These are phyloP conservation scores for Aristolochia fimbriata DNA, from an alignment of 164 flowering plant genomes.

Conservation along the genomic window DNA sequence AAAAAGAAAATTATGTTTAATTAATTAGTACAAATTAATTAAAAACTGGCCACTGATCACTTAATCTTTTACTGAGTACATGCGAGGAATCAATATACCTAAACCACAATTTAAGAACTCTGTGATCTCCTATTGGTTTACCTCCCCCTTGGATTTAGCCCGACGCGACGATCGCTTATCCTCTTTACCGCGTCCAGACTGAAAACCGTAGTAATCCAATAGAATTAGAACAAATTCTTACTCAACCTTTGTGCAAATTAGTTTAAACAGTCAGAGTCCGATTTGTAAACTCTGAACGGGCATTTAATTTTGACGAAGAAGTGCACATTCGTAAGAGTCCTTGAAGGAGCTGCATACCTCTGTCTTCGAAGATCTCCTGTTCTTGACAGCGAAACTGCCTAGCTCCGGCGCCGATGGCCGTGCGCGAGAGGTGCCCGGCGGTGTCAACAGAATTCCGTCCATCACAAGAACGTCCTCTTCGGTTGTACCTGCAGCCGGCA, in stretches of 20 bases:
- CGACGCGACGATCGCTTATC: conserved; percentile 2
- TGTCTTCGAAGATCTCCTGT: conserved; percentile 10
- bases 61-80: no score
- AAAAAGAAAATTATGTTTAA: no score
- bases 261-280: no score
- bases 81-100: no score
- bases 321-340: conserved; percentile 17
- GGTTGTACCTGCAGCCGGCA: conserved; percentile 11
- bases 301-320: conserved; percentile 16
- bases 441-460: conserved; percentile 37
- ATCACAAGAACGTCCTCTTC: conserved; percentile 51
- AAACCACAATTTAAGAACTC: no score
- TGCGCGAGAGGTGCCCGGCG: conserved; percentile 7
- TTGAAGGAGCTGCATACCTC: conserved; percentile 23
- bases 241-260: no score
- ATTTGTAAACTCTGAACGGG: no score
- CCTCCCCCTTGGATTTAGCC: not conserved
- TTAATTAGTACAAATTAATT: no score
- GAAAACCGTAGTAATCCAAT: not conserved
- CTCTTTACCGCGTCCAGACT: conserved; percentile 7
- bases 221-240: not conserved
- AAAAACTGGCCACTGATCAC: no score
- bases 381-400: not conserved
- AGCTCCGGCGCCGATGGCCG: conserved; percentile 14
- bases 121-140: not conserved